A percentile compares a stretch with the other conserved stretches of the same genome.
These are phyloP conservation scores for Dioscorea alata DNA, from an alignment of 106 monocot species.

Conservation along the genomic window DNA sequence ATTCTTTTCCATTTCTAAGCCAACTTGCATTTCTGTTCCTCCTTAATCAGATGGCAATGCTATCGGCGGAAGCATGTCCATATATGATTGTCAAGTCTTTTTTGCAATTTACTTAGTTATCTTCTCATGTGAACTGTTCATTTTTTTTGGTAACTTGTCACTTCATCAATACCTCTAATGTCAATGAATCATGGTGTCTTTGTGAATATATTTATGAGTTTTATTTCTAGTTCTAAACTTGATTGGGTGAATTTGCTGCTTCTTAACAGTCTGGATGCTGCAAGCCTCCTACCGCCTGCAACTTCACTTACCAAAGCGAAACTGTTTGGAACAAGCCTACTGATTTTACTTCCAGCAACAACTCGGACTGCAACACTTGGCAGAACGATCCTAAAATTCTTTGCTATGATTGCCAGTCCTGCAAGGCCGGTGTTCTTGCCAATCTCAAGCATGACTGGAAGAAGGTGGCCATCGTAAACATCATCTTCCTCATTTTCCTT, in stretches of 20 bases:
- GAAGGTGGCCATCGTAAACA: slow-evolving; percentile 53
- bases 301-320: slow-evolving; percentile 16
- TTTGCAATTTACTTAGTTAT: too few species aligned
- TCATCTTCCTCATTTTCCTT: slow-evolving; percentile 48
- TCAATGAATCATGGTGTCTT: neutral
- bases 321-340: slow-evolving; percentile 20
- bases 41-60: too few species aligned
- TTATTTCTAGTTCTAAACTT: too few species aligned
- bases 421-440: slow-evolving; percentile 42
- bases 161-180: neutral
- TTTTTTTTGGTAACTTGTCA: too few species aligned
- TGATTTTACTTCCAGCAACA: slow-evolving; percentile 14
- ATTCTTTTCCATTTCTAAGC: too few species aligned
- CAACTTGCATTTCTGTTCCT: too few species aligned
- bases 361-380: slow-evolving; percentile 27
- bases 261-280: slow-evolving; percentile 49
- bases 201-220: neutral
- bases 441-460: slow-evolving; percentile 69
- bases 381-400: slow-evolving; percentile 14
- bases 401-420: slow-evolving; percentile 33
- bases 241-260: neutral
- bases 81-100: too few species aligned
- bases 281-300: slow-evolving; percentile 33
- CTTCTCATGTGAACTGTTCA: too few species aligned
- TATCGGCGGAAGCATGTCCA: too few species aligned